Percentiles rank a stretch among this genome's conserved stretches.
Evolutionary conservation across 345 rosid species (phyloP).

Genomic region (Brassica napus): DNA sequence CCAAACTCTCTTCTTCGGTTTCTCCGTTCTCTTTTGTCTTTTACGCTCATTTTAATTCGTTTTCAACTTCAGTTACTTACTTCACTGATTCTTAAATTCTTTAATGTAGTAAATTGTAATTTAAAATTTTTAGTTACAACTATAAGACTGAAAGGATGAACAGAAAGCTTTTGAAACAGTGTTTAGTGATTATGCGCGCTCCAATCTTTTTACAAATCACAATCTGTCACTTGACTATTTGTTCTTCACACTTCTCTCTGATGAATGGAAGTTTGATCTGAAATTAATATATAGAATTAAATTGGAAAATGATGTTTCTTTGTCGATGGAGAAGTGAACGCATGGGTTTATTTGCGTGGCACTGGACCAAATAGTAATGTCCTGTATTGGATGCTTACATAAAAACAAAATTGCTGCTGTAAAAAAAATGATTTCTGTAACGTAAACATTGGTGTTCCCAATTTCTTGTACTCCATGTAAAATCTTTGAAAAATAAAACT

Average conservation of each 20-base stretch:
- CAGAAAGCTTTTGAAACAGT: neutral
- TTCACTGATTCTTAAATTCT: neutral
- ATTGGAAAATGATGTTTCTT: neutral
- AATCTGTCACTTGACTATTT: neutral
- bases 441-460: neutral
- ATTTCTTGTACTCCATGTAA: neutral
- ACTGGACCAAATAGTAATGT: constrained; percentile 6
- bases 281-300: neutral
- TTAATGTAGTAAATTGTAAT: neutral
- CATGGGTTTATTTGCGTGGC: neutral
- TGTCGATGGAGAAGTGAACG: neutral
- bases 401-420: constrained; percentile 2
- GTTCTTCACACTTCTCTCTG: neutral
- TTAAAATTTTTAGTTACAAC: neutral
- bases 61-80: neutral
- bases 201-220: neutral
- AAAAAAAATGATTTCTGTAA: neutral
- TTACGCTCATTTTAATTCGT: neutral
- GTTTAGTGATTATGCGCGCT: neutral
- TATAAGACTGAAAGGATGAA: neutral
- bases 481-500: neutral
- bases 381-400: neutral
- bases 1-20: constrained; percentile 35
- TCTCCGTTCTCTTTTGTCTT: constrained; percentile 43
- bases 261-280: neutral